Percentiles rank a stretch among this genome's conserved stretches.
phyloP scores from a whole-genome alignment of 192 early-diverging fungal genomes.

The Geranomyces michiganensis region DNA sequence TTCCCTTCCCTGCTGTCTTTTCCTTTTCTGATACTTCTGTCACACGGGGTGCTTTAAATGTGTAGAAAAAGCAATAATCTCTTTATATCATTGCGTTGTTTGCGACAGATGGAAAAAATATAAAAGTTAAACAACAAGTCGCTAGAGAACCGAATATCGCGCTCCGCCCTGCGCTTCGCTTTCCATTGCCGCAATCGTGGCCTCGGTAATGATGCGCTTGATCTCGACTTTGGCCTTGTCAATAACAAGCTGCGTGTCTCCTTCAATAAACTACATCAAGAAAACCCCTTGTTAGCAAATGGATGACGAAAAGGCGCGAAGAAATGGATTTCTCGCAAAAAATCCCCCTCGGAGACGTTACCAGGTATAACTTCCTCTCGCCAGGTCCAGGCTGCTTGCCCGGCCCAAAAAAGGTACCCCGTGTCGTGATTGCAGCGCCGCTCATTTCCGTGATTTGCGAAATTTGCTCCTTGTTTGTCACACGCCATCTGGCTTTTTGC shows the following conservation, averaged over 20 bases:
- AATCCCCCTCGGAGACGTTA: slow-evolving; percentile 19
- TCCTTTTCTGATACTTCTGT: too few relatives aligned
- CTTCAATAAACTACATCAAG: slow-evolving; percentile 76
- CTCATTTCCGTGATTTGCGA: slow-evolving; percentile 89
- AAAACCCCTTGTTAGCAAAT: too few relatives aligned
- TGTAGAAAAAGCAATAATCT: too few relatives aligned
- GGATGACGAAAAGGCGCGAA: too few relatives aligned
- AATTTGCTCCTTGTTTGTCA: slow-evolving; percentile 95
- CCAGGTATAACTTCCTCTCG: slow-evolving; percentile 91
- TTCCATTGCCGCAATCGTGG: slow-evolving; percentile 65
- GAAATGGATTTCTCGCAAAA: background rate
- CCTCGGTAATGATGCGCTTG: slow-evolving; percentile 86
- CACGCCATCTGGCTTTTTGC: slow-evolving; percentile 91
- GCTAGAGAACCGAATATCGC: slow-evolving; percentile 29
- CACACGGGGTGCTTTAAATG: too few relatives aligned
- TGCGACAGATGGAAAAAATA: too few relatives aligned
- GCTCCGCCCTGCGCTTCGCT: slow-evolving; percentile 39
- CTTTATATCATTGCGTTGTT: too few relatives aligned
- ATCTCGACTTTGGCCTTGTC: slow-evolving; percentile 95
- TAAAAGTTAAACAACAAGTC: too few relatives aligned
- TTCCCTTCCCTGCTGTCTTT: too few relatives aligned
- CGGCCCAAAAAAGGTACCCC: slow-evolving; percentile 84
- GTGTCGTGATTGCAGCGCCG: slow-evolving; percentile 93
- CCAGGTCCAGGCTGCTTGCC: slow-evolving; percentile 78
- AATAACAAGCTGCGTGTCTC: slow-evolving; percentile 83